phyloP scores from a whole-genome alignment of 352 stramenopile species.

The Pythium scleroteichum region DNA sequence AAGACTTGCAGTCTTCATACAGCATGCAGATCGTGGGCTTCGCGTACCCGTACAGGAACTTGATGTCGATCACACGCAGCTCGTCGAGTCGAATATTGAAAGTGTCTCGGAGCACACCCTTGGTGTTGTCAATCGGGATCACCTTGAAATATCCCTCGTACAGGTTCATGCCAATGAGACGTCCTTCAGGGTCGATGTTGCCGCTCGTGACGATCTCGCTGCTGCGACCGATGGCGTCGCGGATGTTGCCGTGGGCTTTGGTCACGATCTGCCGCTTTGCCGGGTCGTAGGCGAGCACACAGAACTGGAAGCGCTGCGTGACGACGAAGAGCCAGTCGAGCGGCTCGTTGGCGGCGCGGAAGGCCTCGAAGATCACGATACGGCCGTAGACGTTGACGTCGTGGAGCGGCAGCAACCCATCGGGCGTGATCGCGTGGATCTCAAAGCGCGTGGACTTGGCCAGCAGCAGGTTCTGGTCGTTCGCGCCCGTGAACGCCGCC shows the following conservation, averaged over 20 bases:
- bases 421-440: slow-evolving; percentile 83
- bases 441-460: slow-evolving; percentile 90
- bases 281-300: slow-evolving; percentile 83
- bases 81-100: slow-evolving; percentile 95
- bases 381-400: slow-evolving; percentile 87
- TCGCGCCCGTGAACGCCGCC: slow-evolving; percentile 84
- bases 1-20: slow-evolving; percentile 90
- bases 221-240: slow-evolving; percentile 83
- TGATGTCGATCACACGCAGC: slow-evolving; percentile 92
- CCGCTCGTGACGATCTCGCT: slow-evolving; percentile 88
- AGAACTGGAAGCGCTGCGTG: slow-evolving; percentile 91
- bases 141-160: slow-evolving; percentile 92
- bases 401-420: slow-evolving; percentile 84
- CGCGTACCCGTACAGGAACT: slow-evolving; percentile 89
- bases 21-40: slow-evolving; percentile 91
- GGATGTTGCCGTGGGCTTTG: slow-evolving; percentile 84
- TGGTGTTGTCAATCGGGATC: slow-evolving; percentile 83
- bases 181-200: slow-evolving; percentile 86
- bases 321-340: slow-evolving; percentile 89
- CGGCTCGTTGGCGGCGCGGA: slow-evolving; percentile 67
- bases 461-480: slow-evolving; percentile 90
- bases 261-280: slow-evolving; percentile 73
- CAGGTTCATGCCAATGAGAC: slow-evolving; percentile 90
- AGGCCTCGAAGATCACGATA: slow-evolving; percentile 87
- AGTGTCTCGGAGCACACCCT: slow-evolving; percentile 77